phyloP scores from a whole-genome alignment of 352 stramenopile species.

The Albugo laibachii region DNA sequence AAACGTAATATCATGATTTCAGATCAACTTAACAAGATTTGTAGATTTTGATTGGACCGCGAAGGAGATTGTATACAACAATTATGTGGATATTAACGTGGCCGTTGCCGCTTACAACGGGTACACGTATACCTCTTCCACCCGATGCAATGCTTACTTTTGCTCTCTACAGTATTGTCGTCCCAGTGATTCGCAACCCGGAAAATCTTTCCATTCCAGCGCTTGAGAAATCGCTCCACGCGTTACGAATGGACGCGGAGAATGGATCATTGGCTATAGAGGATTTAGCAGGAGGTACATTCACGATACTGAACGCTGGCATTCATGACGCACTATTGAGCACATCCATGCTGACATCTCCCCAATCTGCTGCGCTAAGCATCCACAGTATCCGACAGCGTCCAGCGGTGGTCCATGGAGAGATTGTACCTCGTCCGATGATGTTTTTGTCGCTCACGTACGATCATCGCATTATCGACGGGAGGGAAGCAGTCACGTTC shows the following conservation, averaged over 20 bases:
- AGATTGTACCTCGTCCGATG: constrained; percentile 96
- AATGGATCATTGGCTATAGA: constrained; percentile 47
- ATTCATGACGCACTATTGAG: constrained; percentile 95
- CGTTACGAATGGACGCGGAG: constrained; percentile 64
- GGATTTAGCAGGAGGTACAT: constrained; percentile 95
- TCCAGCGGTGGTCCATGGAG: constrained; percentile 79
- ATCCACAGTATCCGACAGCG: constrained; percentile 98
- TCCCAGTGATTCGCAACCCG: constrained; percentile 95
- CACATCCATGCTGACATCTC: constrained; percentile 97
- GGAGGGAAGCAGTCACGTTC: constrained; percentile 97
- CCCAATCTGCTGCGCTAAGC: constrained; percentile 94
- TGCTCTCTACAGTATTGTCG: constrained; percentile 75
- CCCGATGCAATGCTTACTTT: constrained; percentile 1
- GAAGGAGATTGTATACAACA: constrained; percentile 98
- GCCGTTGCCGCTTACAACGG: constrained; percentile 88
- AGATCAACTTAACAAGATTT: background rate
- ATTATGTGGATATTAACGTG: constrained; percentile 97
- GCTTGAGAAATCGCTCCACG: constrained; percentile 89
- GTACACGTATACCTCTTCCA: constrained; percentile 10
- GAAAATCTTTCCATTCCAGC: constrained; percentile 92
- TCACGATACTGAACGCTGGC: constrained; percentile 96
- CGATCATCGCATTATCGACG: constrained; percentile 99
- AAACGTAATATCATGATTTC: background rate
- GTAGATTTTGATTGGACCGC: constrained; percentile 91
- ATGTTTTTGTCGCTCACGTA: constrained; percentile 99